Base-by-base conservation (phyloP, 352 stramenopile species). In the Phytophthora citricola region DNA sequence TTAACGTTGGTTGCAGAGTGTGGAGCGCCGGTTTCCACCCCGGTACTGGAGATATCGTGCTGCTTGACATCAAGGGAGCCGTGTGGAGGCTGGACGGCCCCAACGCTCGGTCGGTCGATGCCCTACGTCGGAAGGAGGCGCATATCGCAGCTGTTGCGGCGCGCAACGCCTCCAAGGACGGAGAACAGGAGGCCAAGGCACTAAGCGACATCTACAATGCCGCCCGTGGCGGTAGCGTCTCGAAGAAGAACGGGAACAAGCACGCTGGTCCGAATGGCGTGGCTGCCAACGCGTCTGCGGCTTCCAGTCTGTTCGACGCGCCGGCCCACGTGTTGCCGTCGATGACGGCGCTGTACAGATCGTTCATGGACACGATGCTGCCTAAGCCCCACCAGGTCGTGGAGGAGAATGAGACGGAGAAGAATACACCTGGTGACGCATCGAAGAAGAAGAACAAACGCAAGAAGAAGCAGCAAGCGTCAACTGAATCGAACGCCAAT, bases 341-440 rank as follows among this genome's bases (percentile, higher is more conserved):
- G 12, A 92, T 95, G 78, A 89, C 85, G 41, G 78, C 83, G 29
- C 67, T 96, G 38, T 96, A 94, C 70, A 72, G 83, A 3, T 91
- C 84, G 43, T 96, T 94, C 60, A 92, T 96, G 86, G 88, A 96
- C 63, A 89, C 85, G 64, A 93, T 96, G 81, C 73, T 96, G 48
- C 72, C 79, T 6, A 93, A 94, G 60, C 69, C 84, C 4, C 74
- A 83, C 38, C 67, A 75, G 26, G 54, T 45, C 20, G 50, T 41
- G 1, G 31, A 71, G 4, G 46, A 46, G 12, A 55, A 76, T 20
- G 55, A 76, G 51, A 32, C 66, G 22, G 43, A 40, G 10, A 66
- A 53, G 39, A 55, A 60, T 14, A 47, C 39, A 45, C 47, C 50
- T 10, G 44, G 41, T 15, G 60, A 65, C 12, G 10, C 34, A 9